Base-by-base conservation (phyloP, 352 stramenopile genomes). In the Phytophthora macrochlamydospora region DNA sequence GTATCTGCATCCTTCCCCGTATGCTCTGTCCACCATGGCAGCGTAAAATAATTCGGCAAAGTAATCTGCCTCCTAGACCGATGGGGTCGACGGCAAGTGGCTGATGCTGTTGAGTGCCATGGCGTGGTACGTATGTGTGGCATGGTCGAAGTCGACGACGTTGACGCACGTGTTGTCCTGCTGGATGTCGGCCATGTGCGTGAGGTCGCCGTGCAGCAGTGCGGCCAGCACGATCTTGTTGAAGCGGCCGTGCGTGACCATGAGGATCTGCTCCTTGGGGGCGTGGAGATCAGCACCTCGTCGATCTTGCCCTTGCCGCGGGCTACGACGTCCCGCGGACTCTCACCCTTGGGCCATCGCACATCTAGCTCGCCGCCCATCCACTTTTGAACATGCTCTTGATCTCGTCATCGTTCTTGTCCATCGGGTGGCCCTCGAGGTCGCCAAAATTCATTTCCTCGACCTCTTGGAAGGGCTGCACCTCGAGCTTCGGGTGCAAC, bases 141-240 rank as follows among this genome's bases (percentile, higher is more conserved):
- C 31, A 62, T 85, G 83, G 62, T 92, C 81, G 44, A 74, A 94
- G 64, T 94, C 87, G n/a, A 94, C 67, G 44, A 94, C 83, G 65
- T 94, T 94, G 33, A 94, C 81, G 66, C 87, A 94, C 56, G 87
- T 93, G 72, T 94, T 94, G 73, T 92, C 83, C 61, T 94, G 87
- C n/a, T 67, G 49, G 35, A 94, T 73, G 11, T 83, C 74, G 31
- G 88, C 74, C 80, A 93, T 94, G 33, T 80, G 59, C 2, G 69
- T 69, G 18, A 93, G 66, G 9, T 67, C 69, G 46, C 79, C 81
- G 52, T 91, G 70, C 48, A 93, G 77, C 70, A 93, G 62, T 31
- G 89, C 81, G 18, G 85, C 74, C 35, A 94, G 67, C 42, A 94
- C 74, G 45, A 94, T 81, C 73, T 92, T 93, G 70, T 94, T 94